Percentiles rank a stretch among this genome's conserved stretches.
These are phyloP conservation scores for Plenodomus tracheiphilus DNA, from an alignment of 2,329 filamentous ascomycete genomes.

Conservation along the genomic window DNA sequence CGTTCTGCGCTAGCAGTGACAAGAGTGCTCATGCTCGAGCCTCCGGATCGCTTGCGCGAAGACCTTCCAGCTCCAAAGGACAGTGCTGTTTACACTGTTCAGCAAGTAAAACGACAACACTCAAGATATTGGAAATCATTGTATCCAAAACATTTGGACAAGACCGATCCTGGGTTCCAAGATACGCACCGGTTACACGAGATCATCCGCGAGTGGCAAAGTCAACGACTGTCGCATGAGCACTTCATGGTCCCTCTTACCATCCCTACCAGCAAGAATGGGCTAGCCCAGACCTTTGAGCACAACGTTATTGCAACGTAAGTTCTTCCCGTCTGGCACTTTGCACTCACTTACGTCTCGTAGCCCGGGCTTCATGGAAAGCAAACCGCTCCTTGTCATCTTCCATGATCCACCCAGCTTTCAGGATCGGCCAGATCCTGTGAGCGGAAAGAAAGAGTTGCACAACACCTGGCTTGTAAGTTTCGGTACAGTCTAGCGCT, in stretches of 20 bases:
- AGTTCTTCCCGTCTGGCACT: conserved; percentile 17
- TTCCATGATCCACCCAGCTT: conserved; percentile 78
- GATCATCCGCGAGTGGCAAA: conserved; percentile 76
- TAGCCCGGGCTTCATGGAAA: conserved; percentile 66
- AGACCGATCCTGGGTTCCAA: conserved; percentile 31
- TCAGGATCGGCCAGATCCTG: conserved; percentile 47
- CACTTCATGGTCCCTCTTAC: conserved; percentile 79
- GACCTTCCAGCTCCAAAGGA: conserved; percentile 52
- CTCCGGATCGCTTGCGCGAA: conserved; percentile 65
- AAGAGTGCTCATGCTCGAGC: conserved; percentile 91
- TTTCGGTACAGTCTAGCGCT: conserved; percentile 36
- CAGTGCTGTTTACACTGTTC: conserved; percentile 58
- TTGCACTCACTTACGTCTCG: neutral
- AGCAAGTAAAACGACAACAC: conserved; percentile 62
- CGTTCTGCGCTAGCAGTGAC: conserved; percentile 90
- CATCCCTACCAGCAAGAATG: conserved; percentile 77
- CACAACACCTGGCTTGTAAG: conserved; percentile 90
- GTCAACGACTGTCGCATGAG: conserved; percentile 69
- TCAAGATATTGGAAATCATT: conserved; percentile 84
- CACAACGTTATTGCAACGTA: conserved; percentile 83
- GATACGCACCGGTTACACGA: conserved; percentile 69
- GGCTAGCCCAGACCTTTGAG: conserved; percentile 75
- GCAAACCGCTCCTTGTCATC: conserved; percentile 75
- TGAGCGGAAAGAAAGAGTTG: conserved; percentile 71
- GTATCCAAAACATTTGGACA: conserved; percentile 62